Evolutionary conservation across 495 filamentous ascomycete genomes (phyloP).

Genomic region (Pyronema omphalodes): DNA sequence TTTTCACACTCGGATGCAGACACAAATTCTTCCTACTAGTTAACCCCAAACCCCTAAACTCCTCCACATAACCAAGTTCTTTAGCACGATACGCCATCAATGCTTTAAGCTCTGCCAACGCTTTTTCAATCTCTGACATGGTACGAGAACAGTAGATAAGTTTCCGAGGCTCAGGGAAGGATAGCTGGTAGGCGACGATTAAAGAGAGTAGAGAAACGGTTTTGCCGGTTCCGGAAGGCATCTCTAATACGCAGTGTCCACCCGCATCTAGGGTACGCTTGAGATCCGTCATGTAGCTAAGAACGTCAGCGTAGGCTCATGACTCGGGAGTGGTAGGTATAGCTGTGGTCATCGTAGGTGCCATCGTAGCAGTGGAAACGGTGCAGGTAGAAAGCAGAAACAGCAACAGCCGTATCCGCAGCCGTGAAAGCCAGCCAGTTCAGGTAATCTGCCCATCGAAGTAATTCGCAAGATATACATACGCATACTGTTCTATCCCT

Average conservation of each 20-base stretch:
- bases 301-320: not conserved
- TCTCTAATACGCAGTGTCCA: slow-evolving; percentile 96
- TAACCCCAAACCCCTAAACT: slow-evolving; percentile 78
- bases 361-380: not conserved
- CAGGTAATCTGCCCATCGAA: not conserved
- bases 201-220: slow-evolving; percentile 87
- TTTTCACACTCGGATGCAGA: slow-evolving; percentile 82
- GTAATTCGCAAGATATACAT: slow-evolving; percentile 19
- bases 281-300: slow-evolving; percentile 90
- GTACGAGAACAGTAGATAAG: slow-evolving; percentile 98
- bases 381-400: not conserved
- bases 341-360: not conserved
- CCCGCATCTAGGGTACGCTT: slow-evolving; percentile 91
- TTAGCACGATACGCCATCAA: slow-evolving; percentile 87
- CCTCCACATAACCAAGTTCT: slow-evolving; percentile 71
- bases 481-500: slow-evolving; percentile 69
- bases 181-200: slow-evolving; percentile 89
- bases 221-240: slow-evolving; percentile 99
- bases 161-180: slow-evolving; percentile 77
- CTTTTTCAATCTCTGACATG: slow-evolving; percentile 93
- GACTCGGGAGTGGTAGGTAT: not conserved
- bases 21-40: slow-evolving; percentile 97
- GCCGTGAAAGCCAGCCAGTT: no score
- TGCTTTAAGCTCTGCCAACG: slow-evolving; percentile 72
- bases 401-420: no score